phyloP scores from a whole-genome alignment of 2,329 filamentous ascomycete genomes.

The Capronia americana region DNA sequence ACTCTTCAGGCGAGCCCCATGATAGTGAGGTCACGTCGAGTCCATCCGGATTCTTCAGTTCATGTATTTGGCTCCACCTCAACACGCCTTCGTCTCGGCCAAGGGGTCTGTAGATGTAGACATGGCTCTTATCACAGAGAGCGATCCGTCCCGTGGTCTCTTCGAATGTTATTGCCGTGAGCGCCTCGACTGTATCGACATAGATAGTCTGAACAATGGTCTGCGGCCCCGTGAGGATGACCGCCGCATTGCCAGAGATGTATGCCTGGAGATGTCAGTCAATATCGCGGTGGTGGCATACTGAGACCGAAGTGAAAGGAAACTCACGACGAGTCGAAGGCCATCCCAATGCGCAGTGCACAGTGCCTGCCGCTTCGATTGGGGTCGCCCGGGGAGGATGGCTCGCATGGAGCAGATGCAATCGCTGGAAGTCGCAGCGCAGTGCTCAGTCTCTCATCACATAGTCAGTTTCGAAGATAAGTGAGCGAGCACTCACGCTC shows the following conservation, averaged over 20 bases:
- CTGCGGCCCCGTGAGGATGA: constrained; percentile 77
- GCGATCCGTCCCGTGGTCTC: constrained; percentile 85
- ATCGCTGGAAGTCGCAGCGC: neutral
- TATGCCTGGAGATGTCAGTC: constrained; percentile 67
- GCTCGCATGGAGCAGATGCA: constrained; percentile 69
- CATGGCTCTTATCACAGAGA: constrained; percentile 68
- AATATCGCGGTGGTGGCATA: constrained; percentile 12
- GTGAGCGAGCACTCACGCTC: neutral
- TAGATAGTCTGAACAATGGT: constrained; percentile 89
- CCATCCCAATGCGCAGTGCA: constrained; percentile 75
- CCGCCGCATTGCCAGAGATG: constrained; percentile 84
- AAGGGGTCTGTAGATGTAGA: constrained; percentile 81
- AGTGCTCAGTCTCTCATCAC: neutral
- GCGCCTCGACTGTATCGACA: constrained; percentile 71
- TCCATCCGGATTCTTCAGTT: constrained; percentile 48
- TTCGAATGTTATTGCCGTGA: constrained; percentile 82
- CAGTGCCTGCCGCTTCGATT: constrained; percentile 77
- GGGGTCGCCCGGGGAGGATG: constrained; percentile 79
- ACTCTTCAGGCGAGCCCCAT: constrained; percentile 85
- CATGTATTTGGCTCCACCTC: constrained; percentile 46
- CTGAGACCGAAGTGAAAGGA: constrained; percentile 13
- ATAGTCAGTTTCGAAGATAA: neutral
- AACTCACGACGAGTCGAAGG: constrained; percentile 72
- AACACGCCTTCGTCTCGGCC: constrained; percentile 72
- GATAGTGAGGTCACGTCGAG: constrained; percentile 68